Evolutionary conservation across 257 asterid genomes (phyloP).

Genomic region (Solanum chmielewskii): DNA sequence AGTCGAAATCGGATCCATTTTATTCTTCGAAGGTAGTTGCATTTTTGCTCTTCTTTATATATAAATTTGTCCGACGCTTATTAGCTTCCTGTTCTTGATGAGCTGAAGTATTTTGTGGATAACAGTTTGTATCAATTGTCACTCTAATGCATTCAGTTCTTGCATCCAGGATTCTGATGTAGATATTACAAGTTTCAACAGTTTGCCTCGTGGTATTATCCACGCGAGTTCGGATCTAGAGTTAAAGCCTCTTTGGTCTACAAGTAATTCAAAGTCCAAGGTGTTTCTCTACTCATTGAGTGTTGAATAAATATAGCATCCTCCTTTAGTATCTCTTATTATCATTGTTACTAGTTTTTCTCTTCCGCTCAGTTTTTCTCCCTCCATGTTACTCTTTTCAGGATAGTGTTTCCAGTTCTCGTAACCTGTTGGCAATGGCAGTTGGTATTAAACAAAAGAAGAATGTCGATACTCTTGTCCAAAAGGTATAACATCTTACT

Average conservation of each 20-base stretch:
- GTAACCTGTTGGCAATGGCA: constrained; percentile 65
- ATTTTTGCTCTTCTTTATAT: not conserved
- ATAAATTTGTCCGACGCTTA: not conserved
- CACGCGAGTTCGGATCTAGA: constrained; percentile 49
- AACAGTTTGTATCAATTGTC: not conserved
- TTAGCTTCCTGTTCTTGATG: not conserved
- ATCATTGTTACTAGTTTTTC: not conserved
- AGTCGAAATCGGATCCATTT: constrained; percentile 26
- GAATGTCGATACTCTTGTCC: constrained; percentile 55
- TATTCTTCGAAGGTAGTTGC: constrained; percentile 31
- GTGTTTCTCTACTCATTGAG: constrained; percentile 7
- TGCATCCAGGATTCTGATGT: constrained; percentile 27
- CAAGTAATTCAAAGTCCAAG: constrained; percentile 39
- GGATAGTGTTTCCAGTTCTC: constrained; percentile 28
- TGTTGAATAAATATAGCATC: not conserved
- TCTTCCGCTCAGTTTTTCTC: not conserved
- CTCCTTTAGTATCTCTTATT: not conserved
- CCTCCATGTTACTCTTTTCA: constrained; percentile 8
- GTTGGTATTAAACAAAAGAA: constrained; percentile 76
- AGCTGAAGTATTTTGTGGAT: not conserved
- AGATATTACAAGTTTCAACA: constrained; percentile 17
- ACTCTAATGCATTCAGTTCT: not conserved
- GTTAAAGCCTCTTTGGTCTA: constrained; percentile 51
- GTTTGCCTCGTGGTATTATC: constrained; percentile 54
- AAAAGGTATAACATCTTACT: constrained; percentile 38